Evolutionary conservation across 148 eudicot genomes (phyloP), one percentile per base, ranked within the genome.

Genomic region (Euryodendron excelsum): DNA sequence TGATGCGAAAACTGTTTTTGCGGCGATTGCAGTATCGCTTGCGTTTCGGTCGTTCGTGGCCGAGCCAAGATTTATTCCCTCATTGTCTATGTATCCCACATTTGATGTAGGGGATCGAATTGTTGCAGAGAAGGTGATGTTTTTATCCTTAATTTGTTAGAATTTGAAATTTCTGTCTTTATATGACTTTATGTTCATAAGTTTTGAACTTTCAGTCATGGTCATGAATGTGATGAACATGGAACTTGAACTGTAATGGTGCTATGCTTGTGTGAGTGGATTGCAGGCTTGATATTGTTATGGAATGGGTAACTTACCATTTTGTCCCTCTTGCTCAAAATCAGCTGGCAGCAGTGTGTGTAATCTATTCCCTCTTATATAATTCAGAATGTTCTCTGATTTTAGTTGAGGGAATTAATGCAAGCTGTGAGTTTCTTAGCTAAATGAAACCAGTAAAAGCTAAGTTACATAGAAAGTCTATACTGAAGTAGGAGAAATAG

Each of bases 81-180:
- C 99, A 4, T 87, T 96, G 87, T 96, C 99, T 56, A 96, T 96
- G 99, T 96, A 80, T 79, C 99, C 99, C 34, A 96, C 99, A 18
- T 96, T 96, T 84, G 91, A 96, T 85, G 92, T 96, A 72, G 99
- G 99, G 20, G 99, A 96, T 80, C 84, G 95, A 47, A 65, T 96
- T 80, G 98, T 96, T 27, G 99, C 99, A 31, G 99, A 96, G 80
- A 96, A 96, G 98, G 99, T 96, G 65, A 79, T 73, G n/a, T 58
- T 13, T 82, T 60, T 75, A 7, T 36, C 15, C 12, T 68, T 15
- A 25, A 11, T 67, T 56, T 34, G 41, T 41, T 27, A 28, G 31
- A 48, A 11, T 52, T 23, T 76, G 28, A 12, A 45, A 21, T 44
- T 30, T 3, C 0, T 18, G 53, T 31, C 3, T 27, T 18, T 53